A percentile compares a stretch with the other conserved stretches of the same genome.
Evolutionary conservation across 345 rosid species (phyloP).

Genomic region (Ceriops tagal): DNA sequence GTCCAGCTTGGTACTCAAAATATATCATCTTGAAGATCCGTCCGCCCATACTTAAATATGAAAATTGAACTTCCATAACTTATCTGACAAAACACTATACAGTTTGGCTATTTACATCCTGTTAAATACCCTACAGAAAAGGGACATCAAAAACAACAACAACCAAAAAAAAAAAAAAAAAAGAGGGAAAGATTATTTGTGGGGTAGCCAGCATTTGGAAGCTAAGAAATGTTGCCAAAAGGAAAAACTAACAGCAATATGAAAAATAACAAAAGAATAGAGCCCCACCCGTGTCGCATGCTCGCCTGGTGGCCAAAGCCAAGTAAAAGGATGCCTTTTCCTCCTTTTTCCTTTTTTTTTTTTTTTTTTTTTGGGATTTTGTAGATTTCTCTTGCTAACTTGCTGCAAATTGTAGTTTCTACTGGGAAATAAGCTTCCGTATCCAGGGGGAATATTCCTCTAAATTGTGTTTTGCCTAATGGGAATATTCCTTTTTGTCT

Average conservation of each 20-base stretch:
- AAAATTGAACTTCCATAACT: neutral
- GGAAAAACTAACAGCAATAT: neutral
- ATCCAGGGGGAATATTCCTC: neutral
- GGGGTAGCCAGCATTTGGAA: too few relatives aligned
- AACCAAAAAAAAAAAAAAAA: neutral
- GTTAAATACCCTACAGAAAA: too few relatives aligned
- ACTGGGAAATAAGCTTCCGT: neutral
- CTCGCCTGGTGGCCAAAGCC: too few relatives aligned
- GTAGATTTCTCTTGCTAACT: too few relatives aligned
- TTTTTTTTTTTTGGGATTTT: too few relatives aligned
- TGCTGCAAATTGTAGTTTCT: too few relatives aligned
- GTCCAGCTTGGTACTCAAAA: neutral
- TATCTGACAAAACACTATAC: neutral
- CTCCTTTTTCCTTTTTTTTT: too few relatives aligned
- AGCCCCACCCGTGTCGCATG: neutral
- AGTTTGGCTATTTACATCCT: conserved; percentile 2
- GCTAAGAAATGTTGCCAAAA: too few relatives aligned
- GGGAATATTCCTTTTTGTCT: conserved; percentile 16
- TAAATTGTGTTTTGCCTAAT: neutral
- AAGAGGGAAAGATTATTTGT: neutral
- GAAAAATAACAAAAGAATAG: conserved; percentile 17
- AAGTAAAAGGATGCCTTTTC: too few relatives aligned
- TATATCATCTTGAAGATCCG: neutral
- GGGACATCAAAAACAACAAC: neutral
- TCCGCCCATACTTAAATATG: neutral